These are phyloP conservation scores for Xerocomellus amylosporus DNA, from an alignment of 768 basidiomycete genomes.

Conservation along the genomic window DNA sequence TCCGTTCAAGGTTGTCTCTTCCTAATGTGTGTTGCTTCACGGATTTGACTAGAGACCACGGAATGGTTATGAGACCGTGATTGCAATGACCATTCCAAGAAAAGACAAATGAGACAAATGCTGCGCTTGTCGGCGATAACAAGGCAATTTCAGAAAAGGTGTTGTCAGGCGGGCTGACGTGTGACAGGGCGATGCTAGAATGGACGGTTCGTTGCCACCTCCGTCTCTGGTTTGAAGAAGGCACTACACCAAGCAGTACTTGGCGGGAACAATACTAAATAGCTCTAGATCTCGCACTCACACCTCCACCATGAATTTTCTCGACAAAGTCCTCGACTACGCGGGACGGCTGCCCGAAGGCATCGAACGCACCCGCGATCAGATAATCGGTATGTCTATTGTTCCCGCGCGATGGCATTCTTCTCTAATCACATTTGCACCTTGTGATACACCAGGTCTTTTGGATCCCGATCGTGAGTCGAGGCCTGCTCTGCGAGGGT, in stretches of 20 bases:
- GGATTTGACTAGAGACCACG: background rate
- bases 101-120: background rate
- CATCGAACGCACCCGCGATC: conserved; percentile 34
- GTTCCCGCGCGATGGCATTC: background rate
- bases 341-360: conserved; percentile 40
- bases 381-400: conserved; percentile 34
- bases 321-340: conserved; percentile 36
- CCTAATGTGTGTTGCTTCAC: conserved; percentile 10
- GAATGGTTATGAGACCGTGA: background rate
- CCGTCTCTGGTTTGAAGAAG: background rate
- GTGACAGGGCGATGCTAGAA: conserved; percentile 2
- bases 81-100: background rate
- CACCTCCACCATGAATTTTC: conserved; percentile 37
- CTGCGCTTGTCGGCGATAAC: too few relatives aligned
- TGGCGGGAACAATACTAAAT: background rate
- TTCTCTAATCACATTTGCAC: background rate
- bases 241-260: background rate
- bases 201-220: background rate
- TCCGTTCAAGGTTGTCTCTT: conserved; percentile 53
- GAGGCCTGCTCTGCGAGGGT: conserved; percentile 5
- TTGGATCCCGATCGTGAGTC: conserved; percentile 35
- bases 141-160: background rate
- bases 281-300: background rate
- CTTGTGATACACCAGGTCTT: conserved; percentile 25
- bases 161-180: background rate